phyloP scores from a whole-genome alignment of 1,284 basidiomycete species.

The Rhodotorula sp. region DNA sequence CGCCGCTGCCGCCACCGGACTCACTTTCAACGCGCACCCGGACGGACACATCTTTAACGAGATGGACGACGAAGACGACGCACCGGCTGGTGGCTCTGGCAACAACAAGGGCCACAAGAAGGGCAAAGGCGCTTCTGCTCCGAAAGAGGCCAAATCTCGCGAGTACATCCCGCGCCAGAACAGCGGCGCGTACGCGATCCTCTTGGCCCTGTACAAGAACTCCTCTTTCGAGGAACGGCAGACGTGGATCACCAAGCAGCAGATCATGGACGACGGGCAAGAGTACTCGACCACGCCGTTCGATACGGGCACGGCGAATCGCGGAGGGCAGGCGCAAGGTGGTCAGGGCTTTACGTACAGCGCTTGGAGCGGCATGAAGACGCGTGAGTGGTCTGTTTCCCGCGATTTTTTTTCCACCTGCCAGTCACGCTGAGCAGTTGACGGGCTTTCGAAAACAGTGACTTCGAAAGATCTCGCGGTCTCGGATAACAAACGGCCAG shows the following conservation, averaged over 20 bases:
- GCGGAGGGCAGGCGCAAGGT: constrained; percentile 4
- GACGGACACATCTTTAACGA: constrained; percentile 21
- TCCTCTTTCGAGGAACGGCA: constrained; percentile 21
- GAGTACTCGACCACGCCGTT: constrained; percentile 23
- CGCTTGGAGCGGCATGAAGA: constrained; percentile 34
- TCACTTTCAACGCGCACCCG: constrained; percentile 18
- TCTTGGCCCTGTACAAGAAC: constrained; percentile 32
- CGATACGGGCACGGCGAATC: constrained; percentile 11
- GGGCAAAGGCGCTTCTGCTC: neutral
- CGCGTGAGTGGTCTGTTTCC: constrained; percentile 10
- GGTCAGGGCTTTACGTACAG: constrained; percentile 12
- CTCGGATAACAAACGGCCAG: constrained; percentile 17
- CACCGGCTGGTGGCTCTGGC: no score
- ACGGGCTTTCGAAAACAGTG: constrained; percentile 1
- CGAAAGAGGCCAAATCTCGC: constrained; percentile 11
- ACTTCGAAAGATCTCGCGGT: constrained; percentile 19
- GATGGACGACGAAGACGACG: constrained; percentile 1
- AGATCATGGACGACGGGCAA: constrained; percentile 19
- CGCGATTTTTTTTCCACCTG: no score
- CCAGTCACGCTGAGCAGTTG: neutral
- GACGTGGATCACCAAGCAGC: constrained; percentile 11
- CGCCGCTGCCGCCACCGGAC: neutral
- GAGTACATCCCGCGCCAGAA: constrained; percentile 33
- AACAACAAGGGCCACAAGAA: neutral
- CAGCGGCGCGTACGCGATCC: constrained; percentile 37